Evolutionary conservation across 148 eudicot species (phyloP).

Genomic region (Talinum fruticosum): DNA sequence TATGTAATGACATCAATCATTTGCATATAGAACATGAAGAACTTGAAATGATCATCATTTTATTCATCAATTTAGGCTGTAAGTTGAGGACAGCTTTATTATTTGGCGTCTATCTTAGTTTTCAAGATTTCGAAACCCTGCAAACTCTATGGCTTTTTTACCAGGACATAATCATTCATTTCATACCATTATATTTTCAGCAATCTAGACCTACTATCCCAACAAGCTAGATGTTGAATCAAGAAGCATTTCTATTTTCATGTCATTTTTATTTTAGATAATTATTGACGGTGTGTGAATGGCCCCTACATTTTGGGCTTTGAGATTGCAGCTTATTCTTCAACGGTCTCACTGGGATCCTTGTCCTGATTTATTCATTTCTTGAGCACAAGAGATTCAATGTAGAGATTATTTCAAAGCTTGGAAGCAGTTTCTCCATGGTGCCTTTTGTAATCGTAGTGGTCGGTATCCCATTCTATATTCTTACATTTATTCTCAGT

Average conservation of each 20-base stretch:
- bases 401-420: slow-evolving; percentile 63
- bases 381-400: slow-evolving; percentile 72
- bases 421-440: slow-evolving; percentile 96
- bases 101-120: not conserved
- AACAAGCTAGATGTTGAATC: slow-evolving; percentile 3
- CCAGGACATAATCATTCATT: not conserved
- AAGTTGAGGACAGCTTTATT: not conserved
- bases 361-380: slow-evolving; percentile 77
- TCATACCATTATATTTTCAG: not conserved
- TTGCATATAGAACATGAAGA: slow-evolving; percentile 4
- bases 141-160: not conserved
- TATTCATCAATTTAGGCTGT: not conserved
- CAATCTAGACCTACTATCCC: not conserved
- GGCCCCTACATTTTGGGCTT: slow-evolving; percentile 39
- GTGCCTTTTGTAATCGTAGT: slow-evolving; percentile 90
- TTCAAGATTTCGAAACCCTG: not conserved
- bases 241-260: slow-evolving; percentile 19
- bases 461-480: slow-evolving; percentile 44
- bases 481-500: not conserved
- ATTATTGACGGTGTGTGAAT: slow-evolving; percentile 35
- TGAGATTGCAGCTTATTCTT: slow-evolving; percentile 87
- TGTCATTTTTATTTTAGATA: slow-evolving; percentile 16
- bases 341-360: slow-evolving; percentile 96
- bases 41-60: not conserved
- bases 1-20: slow-evolving; percentile 34